Evolutionary conservation across 2,329 filamentous ascomycete genomes (phyloP).

Genomic region (Colletotrichum costaricense): DNA sequence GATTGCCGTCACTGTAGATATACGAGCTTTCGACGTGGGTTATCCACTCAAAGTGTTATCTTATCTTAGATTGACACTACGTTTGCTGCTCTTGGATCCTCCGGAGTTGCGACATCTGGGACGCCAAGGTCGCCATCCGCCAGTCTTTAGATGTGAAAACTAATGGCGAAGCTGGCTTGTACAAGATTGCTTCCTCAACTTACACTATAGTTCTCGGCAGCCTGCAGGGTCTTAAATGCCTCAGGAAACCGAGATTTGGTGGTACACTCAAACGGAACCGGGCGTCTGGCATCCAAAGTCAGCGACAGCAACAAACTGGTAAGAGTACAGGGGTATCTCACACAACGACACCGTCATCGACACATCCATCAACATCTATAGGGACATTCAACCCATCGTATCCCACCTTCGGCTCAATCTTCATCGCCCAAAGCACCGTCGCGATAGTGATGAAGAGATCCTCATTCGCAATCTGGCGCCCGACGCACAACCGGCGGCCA

Average conservation of each 20-base stretch:
- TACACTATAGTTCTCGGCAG: background rate
- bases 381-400: background rate
- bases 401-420: background rate
- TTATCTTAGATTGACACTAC: no score
- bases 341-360: background rate
- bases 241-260: background rate
- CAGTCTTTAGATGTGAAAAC: no score
- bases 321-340: background rate
- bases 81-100: no score
- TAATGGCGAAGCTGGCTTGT: background rate
- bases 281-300: background rate
- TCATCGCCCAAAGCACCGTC: background rate
- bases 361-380: background rate
- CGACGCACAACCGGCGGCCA: no score
- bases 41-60: no score
- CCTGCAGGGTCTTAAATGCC: background rate
- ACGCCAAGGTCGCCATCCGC: no score
- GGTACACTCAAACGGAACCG: background rate
- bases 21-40: no score
- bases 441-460: background rate
- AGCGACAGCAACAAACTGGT: background rate
- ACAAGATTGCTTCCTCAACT: background rate
- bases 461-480: background rate
- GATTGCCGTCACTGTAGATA: no score
- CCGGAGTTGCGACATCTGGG: no score